phyloP scores from a whole-genome alignment of 306 rosid species.

The Vigna angularis region DNA sequence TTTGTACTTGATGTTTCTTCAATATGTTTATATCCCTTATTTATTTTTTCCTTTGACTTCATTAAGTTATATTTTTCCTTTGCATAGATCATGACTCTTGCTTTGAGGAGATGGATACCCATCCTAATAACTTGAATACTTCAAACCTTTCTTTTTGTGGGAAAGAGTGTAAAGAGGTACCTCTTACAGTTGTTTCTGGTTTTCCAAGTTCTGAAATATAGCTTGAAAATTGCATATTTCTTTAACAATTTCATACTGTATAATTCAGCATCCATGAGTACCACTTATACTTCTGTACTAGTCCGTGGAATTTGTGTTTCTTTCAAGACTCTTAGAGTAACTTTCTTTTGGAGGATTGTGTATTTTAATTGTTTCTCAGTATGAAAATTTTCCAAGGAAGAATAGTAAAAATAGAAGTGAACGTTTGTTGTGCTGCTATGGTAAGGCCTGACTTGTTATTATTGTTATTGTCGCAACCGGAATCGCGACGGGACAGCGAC shows the following conservation, averaged over 20 bases:
- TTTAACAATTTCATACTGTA: slow-evolving; percentile 18
- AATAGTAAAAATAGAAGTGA: not conserved
- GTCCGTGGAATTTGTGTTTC: not conserved
- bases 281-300: slow-evolving; percentile 25
- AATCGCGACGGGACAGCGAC: too few relatives aligned
- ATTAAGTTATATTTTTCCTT: slow-evolving; percentile 41
- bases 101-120: slow-evolving; percentile 52
- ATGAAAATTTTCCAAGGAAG: not conserved
- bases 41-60: not conserved
- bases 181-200: not conserved
- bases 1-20: slow-evolving; percentile 37
- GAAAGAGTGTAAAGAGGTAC: slow-evolving; percentile 83
- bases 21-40: slow-evolving; percentile 22
- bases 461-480: not conserved
- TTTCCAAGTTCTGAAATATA: not conserved
- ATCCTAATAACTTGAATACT: slow-evolving; percentile 45
- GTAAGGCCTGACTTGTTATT: not conserved
- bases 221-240: slow-evolving; percentile 41
- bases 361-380: slow-evolving; percentile 1
- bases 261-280: slow-evolving; percentile 8
- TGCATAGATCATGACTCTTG: slow-evolving; percentile 70
- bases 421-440: slow-evolving; percentile 5
- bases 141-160: slow-evolving; percentile 65
- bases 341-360: not conserved
- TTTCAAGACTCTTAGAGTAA: slow-evolving; percentile 19